Percentiles rank a stretch among this genome's conserved stretches.
Conservation (phyloP, 345 rosid genomes). For the Eutrema japonicum region DNA sequence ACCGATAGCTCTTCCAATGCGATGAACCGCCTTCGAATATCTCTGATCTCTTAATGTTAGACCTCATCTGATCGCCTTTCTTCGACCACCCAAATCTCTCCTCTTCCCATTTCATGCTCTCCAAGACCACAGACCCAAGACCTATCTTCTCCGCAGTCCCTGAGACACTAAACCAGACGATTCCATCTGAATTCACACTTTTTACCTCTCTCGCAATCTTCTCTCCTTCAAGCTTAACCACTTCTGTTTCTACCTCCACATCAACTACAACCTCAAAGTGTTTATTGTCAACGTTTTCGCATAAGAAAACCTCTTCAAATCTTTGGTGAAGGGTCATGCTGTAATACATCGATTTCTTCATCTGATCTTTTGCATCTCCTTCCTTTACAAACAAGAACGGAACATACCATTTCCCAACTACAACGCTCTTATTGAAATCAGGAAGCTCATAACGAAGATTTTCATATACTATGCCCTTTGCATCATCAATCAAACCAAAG, state of each 20-base stretch:
- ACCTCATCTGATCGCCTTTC: background rate
- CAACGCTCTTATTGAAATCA: conserved; percentile 31
- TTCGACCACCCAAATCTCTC: conserved; percentile 62
- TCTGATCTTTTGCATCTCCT: conserved; percentile 47
- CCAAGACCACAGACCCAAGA: conserved; percentile 50
- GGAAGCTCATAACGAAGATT: conserved; percentile 54
- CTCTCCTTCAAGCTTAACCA: conserved; percentile 46
- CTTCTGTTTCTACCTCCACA: conserved; percentile 49
- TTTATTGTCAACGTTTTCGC: conserved; percentile 34
- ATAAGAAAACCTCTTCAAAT: conserved; percentile 55
- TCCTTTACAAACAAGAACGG: conserved; percentile 71
- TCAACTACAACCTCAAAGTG: conserved; percentile 43
- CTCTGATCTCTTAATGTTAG: conserved; percentile 47
- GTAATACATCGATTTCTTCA: conserved; percentile 53
- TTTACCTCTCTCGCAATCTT: conserved; percentile 30
- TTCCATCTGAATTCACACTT: conserved; percentile 42
- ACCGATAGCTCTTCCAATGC: conserved; percentile 56
- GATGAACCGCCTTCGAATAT: conserved; percentile 33
- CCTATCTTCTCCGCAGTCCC: conserved; percentile 49
- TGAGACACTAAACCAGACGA: conserved; percentile 50
- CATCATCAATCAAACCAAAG: conserved; percentile 54
- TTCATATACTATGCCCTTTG: conserved; percentile 56
- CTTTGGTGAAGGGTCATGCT: conserved; percentile 66
- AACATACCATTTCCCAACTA: conserved; percentile 73
- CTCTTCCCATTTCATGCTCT: conserved; percentile 69